Base-by-base conservation (phyloP, 306 rosid species). In the Hippophae gyantsensis region DNA sequence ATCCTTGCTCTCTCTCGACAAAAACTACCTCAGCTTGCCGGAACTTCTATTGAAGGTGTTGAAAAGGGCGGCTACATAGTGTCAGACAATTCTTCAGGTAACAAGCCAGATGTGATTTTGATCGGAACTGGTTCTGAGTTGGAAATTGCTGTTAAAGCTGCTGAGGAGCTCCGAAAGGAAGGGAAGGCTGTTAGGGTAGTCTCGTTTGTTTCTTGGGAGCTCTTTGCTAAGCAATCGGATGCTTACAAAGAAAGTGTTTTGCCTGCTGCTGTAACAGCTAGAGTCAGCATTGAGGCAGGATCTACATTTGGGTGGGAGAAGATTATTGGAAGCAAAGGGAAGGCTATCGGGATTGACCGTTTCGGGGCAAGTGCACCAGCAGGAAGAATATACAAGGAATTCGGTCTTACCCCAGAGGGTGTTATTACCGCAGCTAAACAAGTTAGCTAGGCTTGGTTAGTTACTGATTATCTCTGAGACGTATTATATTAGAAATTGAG, bases 321-420 rank as follows among this genome's bases (percentile, higher is more conserved):
- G 75, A 78, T 86, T 72, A 7, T 88, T 50, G 99, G 99, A 77
- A 46, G 69, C 76, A 82, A 88, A 67, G 99, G 99, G 43, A 86
- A 76, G 82, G 83, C 97, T 0, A 86, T 93, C 4, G 99, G 99
- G 11, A 88, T 93, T n/a, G 95, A 93, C 68, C 89, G 75, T 6
- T 93, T 88, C 8, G 99, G 99, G 5, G 99, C 99, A 7, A 93
- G 99, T 82, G 97, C 99, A 41, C 99, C 99, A 0, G 99, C 99
- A 0, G 90, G 94, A 63, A 88, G 2, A 64, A 72, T 93, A 68
- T 93, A 93, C 93, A 78, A 93, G 84, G 97, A 80, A 74, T 88
- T 71, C 5, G 99, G 99, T 23, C 61, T 93, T 63, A 88, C 99
- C 2, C 84, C 74, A 12, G 99, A 93, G 66, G 97, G 97, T 63